Conservation (phyloP, 2,329 filamentous ascomycete genomes). For the Gaeumannomyces sp. region DNA sequence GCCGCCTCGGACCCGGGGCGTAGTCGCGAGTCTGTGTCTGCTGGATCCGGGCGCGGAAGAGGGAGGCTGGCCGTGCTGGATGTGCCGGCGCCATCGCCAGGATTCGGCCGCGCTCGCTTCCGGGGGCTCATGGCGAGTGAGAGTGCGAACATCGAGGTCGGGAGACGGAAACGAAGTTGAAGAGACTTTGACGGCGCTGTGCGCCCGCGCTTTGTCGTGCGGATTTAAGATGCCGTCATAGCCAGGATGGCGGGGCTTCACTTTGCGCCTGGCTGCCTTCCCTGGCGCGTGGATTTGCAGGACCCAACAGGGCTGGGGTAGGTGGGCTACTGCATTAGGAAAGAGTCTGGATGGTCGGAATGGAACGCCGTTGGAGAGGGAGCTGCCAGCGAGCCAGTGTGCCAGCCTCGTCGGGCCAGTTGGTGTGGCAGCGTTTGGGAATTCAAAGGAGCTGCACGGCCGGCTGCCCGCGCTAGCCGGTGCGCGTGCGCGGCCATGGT, state of each 20-base stretch:
- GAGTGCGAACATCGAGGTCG: not conserved
- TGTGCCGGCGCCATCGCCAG: conserved; percentile 17
- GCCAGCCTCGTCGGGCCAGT: not conserved
- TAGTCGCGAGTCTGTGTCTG: not conserved
- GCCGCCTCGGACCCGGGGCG: not conserved
- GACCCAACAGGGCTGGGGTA: not conserved
- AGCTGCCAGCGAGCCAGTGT: not conserved
- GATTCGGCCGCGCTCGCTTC: conserved; percentile 34
- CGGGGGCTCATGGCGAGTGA: conserved; percentile 30
- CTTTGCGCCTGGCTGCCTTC: not conserved
- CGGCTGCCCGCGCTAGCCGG: not conserved
- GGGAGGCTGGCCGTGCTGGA: conserved; percentile 9
- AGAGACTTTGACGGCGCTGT: not conserved
- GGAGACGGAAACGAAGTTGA: not conserved
- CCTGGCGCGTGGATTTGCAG: conserved; percentile 1
- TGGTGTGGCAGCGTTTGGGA: not conserved
- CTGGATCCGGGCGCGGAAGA: not conserved
- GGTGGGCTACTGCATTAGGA: not conserved
- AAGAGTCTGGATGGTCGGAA: not conserved
- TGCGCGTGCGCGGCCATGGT: not conserved
- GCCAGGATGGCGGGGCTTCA: no score
- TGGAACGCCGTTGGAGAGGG: not conserved
- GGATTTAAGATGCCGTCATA: no score
- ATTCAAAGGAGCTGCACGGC: no score
- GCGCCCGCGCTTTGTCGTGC: not conserved